Base-by-base conservation (phyloP, 2,329 filamentous ascomycete species). In the Aspergillus sp. region DNA sequence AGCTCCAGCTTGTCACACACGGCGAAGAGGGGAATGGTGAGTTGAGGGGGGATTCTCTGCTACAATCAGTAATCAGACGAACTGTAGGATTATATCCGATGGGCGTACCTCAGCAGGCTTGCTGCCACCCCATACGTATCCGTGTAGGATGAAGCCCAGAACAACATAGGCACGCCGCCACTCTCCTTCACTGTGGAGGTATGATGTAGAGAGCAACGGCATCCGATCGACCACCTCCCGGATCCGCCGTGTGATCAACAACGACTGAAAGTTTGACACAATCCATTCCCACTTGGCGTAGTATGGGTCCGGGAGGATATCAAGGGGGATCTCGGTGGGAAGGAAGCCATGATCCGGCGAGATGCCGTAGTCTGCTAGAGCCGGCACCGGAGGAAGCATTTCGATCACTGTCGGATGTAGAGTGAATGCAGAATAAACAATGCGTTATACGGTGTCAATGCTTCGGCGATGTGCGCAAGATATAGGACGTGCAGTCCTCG, bases 261-360 rank as follows among this genome's bases (percentile, higher is more conserved):
- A 78, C 11, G 86, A 85, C 74, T 96, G 94, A 26, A 99, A 80
- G 66, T 96, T 96, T 60, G 86, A 82, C 32, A 87, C 83, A 46
- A 96, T 82, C 43, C 87, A 83, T 75, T 99, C 94, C 94, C 94
- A 99, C 67, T 90, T 90, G 71, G 89, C 86, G 74, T 97, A 99
- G 77, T 96, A 97, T 2, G 88, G 83, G 66, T 96, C 89, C 9
- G 91, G 88, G 13, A 99, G 84, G 50, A 83, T 78, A 56, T 89
- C 85, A 57, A 97, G 79, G 40, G 94, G 94, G 33, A 88, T 76
- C 58, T 90, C 85, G 56, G 88, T 79, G 2, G 94, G 91, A 49
- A 99, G 83, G 76, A 99, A 99, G 65, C 94, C 94, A 74, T 90
- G 84, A 52, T 84, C 64, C 10, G 73, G 65, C 22, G 76, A 76